Conservation (phyloP, 331 rosid species). For the Erythrophleum ivorense region DNA sequence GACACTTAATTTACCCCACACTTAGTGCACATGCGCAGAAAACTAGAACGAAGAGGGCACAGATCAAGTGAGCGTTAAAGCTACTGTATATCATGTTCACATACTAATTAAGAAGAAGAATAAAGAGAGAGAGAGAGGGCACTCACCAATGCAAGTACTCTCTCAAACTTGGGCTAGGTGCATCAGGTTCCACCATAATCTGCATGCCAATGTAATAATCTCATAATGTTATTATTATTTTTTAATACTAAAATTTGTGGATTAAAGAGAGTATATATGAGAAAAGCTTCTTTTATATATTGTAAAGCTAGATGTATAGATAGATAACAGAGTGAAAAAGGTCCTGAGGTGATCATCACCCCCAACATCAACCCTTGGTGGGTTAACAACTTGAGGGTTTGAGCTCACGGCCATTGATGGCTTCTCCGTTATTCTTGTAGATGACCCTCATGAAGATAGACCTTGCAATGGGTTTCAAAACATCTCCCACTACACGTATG, state of each 20-base stretch:
- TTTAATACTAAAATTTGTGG: background rate
- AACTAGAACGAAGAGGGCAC: background rate
- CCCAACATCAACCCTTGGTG: slow-evolving; percentile 77
- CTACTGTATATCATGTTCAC: background rate
- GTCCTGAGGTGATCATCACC: slow-evolving; percentile 57
- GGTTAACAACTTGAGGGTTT: slow-evolving; percentile 67
- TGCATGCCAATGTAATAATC: background rate
- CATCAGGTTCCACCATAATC: slow-evolving; percentile 51
- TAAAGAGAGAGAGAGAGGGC: background rate
- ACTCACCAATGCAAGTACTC: slow-evolving; percentile 46
- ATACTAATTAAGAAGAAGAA: background rate
- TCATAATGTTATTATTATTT: background rate
- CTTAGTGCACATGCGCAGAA: too few relatives aligned
- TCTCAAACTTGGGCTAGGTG: slow-evolving; percentile 50
- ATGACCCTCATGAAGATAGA: slow-evolving; percentile 19
- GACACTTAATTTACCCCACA: background rate
- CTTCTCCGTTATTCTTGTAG: slow-evolving; percentile 40
- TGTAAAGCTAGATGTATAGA: too few relatives aligned
- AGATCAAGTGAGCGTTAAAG: background rate
- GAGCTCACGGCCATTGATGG: slow-evolving; percentile 62
- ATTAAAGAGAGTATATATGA: background rate
- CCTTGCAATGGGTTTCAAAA: slow-evolving; percentile 47
- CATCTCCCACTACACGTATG: slow-evolving; percentile 46
- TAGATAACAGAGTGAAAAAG: slow-evolving; percentile 41
- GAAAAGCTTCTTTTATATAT: background rate